A percentile compares a stretch with the other conserved stretches of the same genome.
These are phyloP conservation scores for Cyberlindnera lachancei DNA, from an alignment of 805 yeast species.

Conservation along the genomic window DNA sequence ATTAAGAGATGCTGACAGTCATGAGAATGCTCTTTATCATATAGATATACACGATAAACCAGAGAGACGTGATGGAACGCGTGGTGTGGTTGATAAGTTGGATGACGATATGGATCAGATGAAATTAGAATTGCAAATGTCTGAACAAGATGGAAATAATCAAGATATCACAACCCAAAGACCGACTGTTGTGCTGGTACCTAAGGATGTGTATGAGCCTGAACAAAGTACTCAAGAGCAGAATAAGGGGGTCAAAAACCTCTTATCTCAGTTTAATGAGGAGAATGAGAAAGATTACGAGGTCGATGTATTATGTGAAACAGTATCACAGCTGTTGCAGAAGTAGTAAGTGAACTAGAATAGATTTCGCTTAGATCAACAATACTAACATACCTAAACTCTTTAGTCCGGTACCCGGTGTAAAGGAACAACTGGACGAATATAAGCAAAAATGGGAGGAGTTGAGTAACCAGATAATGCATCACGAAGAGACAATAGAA, in stretches of 20 bases:
- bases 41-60: conserved; percentile 31
- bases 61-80: conserved; percentile 44
- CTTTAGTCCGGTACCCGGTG: conserved; percentile 31
- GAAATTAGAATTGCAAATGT: conserved; percentile 10
- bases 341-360: conserved; percentile 22
- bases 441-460: conserved; percentile 26
- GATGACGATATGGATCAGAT: conserved; percentile 28
- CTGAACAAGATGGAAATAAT: neutral
- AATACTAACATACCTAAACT: conserved; percentile 5
- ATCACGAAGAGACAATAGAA: conserved; percentile 36
- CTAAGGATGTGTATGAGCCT: conserved; percentile 11
- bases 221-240: conserved; percentile 9
- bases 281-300: conserved; percentile 27
- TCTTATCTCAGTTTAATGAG: conserved; percentile 26
- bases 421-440: conserved; percentile 23
- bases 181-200: conserved; percentile 19
- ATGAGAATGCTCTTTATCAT: conserved; percentile 44
- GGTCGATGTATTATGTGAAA: conserved; percentile 37
- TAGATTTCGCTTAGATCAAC: neutral
- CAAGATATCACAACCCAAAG: conserved; percentile 5
- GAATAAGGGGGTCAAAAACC: conserved; percentile 24
- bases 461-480: conserved; percentile 31
- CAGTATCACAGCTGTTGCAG: conserved; percentile 28
- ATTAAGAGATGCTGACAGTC: conserved; percentile 50
- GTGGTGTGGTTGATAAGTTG: conserved; percentile 29